phyloP scores from a whole-genome alignment of 108 stramenopile species.

The Conticribra weissflogii region DNA sequence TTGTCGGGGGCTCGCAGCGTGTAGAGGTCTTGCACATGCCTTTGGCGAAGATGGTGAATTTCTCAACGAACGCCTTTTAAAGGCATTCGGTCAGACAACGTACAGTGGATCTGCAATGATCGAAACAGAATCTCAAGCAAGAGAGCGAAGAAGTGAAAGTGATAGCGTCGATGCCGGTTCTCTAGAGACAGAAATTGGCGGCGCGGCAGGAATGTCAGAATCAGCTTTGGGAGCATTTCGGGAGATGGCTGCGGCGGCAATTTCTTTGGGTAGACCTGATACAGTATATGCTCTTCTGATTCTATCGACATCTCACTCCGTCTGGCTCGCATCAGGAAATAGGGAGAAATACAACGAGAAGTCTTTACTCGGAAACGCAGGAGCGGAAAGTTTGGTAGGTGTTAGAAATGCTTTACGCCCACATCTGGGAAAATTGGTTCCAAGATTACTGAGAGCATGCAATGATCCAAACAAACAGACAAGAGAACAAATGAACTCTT shows the following conservation, averaged over 20 bases:
- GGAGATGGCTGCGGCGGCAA: slow-evolving; percentile 81
- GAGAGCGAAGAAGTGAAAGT: slow-evolving; percentile 36
- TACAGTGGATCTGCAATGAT: slow-evolving; percentile 82
- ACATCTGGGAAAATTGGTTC: slow-evolving; percentile 78
- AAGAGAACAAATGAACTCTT: slow-evolving; percentile 76
- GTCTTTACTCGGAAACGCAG: slow-evolving; percentile 63
- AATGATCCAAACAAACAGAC: slow-evolving; percentile 87
- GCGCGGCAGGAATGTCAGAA: slow-evolving; percentile 77
- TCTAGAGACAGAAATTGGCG: slow-evolving; percentile 66
- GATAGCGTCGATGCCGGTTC: slow-evolving; percentile 8
- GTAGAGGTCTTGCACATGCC: slow-evolving; percentile 57
- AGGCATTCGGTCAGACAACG: slow-evolving; percentile 83
- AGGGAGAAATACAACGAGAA: slow-evolving; percentile 66
- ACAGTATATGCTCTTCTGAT: slow-evolving; percentile 80
- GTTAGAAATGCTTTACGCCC: slow-evolving; percentile 66
- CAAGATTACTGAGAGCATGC: slow-evolving; percentile 76
- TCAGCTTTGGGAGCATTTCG: slow-evolving; percentile 83
- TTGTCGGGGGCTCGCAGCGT: slow-evolving; percentile 81
- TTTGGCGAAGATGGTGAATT: slow-evolving; percentile 19
- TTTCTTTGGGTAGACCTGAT: slow-evolving; percentile 68
- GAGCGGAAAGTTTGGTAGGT: slow-evolving; percentile 48
- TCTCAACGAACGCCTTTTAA: slow-evolving; percentile 60
- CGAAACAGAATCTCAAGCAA: slow-evolving; percentile 67
- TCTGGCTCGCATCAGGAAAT: slow-evolving; percentile 59
- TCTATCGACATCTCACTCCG: slow-evolving; percentile 71